Evolutionary conservation across 495 filamentous ascomycete genomes (phyloP), one percentile per base, ranked within the genome.

Genomic region (Astrothelium subdiscretum): DNA sequence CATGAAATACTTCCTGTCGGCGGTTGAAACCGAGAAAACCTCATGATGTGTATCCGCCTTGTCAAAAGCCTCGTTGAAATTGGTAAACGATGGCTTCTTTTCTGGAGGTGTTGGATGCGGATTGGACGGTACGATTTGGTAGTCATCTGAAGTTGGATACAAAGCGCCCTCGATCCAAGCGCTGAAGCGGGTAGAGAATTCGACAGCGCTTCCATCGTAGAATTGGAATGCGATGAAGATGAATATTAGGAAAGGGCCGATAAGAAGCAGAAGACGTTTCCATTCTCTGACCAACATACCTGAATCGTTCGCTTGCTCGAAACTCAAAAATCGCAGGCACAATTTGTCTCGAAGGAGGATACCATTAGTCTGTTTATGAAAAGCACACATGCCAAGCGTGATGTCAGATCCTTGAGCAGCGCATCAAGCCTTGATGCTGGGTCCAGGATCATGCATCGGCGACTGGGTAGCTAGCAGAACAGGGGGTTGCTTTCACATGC

Each of bases 21-120:
- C 15, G 24, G 72, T 78, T 6, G 77, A 79, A 29, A 68, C 32
- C 0, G 80, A 81, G 63, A 70, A 75, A 20, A 83, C 62, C 51
- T 75, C 69, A 1, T 65, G 63, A 48, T 73, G 48, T 29, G 20
- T 3, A 29, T 8, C 24, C 15, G 48, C n/a, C n/a, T 24, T 54
- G 6, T 24, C 24, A 29, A 24, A 26, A 11, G 12, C 20, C 12
- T 54, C 48, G 15, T 27, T 1, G 24, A 24, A 54, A 11, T 12
- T 20, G 12, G 22, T 2, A 15, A 24, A 2, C 6, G 48, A 2
- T 3, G 24, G 20, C 10, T 29, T 54, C 24, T 10, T 11, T 11
- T 20, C 48, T 8, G 8, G 6, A 20, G 48, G 48, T 26, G 24
- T 26, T 27, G 48, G 8, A 54, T 11, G 48, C 5, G 20, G 48